Evolutionary conservation across 2,329 filamentous ascomycete genomes (phyloP).

Genomic region (Fusarium devonianum): DNA sequence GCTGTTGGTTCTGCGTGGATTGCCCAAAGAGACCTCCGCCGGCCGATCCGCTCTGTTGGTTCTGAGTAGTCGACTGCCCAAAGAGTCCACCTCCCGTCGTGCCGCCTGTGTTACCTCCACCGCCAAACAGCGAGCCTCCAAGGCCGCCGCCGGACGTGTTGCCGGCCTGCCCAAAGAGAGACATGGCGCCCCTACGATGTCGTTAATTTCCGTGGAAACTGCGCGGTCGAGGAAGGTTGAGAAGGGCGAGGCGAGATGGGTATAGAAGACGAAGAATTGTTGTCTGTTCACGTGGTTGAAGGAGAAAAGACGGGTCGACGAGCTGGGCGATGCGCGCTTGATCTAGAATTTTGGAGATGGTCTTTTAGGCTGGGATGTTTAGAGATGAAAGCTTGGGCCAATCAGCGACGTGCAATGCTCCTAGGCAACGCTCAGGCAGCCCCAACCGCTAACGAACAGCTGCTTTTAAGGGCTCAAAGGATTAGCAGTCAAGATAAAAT

Average conservation of each 20-base stretch:
- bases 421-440: constrained; percentile 30
- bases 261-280: constrained; percentile 11
- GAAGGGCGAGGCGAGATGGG: constrained; percentile 4
- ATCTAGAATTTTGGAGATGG: constrained; percentile 45
- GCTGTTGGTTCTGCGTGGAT: constrained; percentile 35
- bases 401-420: constrained; percentile 36
- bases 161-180: constrained; percentile 46
- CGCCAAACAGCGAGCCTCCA: constrained; percentile 35
- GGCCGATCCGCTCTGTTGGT: constrained; percentile 33
- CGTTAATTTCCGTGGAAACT: not conserved
- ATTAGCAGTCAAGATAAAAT: not conserved
- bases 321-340: constrained; percentile 40
- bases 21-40: constrained; percentile 41
- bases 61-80: constrained; percentile 41
- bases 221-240: constrained; percentile 3
- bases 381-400: constrained; percentile 45
- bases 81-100: constrained; percentile 44
- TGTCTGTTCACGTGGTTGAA: constrained; percentile 25
- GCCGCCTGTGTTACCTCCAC: constrained; percentile 36
- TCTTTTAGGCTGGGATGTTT: constrained; percentile 40
- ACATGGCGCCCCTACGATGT: constrained; percentile 40
- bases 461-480: not conserved
- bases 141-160: constrained; percentile 32
- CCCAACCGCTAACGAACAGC: constrained; percentile 8
- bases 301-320: constrained; percentile 27